Evolutionary conservation across 2,329 filamentous ascomycete species (phyloP), one percentile per base, ranked within the genome.

Genomic region (Mollisiaceae sp.): DNA sequence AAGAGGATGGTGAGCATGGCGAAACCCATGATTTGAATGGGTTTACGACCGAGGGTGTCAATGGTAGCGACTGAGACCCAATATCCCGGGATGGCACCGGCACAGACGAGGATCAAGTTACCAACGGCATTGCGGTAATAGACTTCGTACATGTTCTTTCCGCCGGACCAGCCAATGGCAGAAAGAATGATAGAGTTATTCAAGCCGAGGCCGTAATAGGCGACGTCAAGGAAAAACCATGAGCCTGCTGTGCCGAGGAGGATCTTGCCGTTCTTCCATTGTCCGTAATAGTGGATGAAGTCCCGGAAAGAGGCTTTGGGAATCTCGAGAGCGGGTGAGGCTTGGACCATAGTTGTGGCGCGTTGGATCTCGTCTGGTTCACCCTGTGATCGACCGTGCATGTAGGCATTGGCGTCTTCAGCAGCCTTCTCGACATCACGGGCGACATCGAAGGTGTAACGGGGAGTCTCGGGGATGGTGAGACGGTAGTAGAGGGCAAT

Each of bases 391-490:
- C 86, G 84, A 66, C 91, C 90, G 38, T 80, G 81, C 62, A 92
- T 86, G 78, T 94, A 95, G n/a, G 89, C 88, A 75, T 88, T 86
- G 70, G 90, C 86, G 70, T 95, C 92, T 56, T 86, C 87, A 61
- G 87, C 84, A 50, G 87, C 92, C 80, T 92, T 89, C 72, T 91
- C 86, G 45, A 92, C 83, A 73, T 95, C 91, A 52, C 87, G 88
- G 59, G 87, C 85, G 24, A 95, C 86, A 75, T 95, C 92, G 72
- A 95, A 94, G 35, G 92, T 95, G 80, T 95, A 96, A 35, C 92
- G 90, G 62, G 92, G 92, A 39, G 92, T 94, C 80, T 96, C 92
- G 27, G 92, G 92, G 70, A 96, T 94, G 60, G 92, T 95, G 4
- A 95, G 81, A 73, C 90, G 89, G 73, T 89, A 95, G 82, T 95